A percentile compares a stretch with the other conserved stretches of the same genome.
Conservation (phyloP, 257 asterid genomes). For the Forsythia suspensa region DNA sequence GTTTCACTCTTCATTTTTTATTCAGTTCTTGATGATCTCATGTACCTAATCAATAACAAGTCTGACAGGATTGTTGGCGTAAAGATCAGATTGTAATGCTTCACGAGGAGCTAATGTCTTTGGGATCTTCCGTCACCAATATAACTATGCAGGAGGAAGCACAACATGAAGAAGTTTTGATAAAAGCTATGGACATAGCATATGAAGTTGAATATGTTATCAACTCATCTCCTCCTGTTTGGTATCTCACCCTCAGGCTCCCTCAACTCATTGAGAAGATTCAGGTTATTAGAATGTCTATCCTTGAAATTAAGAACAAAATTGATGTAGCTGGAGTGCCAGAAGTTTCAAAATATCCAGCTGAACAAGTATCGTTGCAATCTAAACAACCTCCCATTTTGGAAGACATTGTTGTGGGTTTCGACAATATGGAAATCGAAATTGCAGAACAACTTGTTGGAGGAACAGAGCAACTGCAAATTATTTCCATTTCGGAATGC, state of each 20-base stretch:
- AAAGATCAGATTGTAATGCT: neutral
- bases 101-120: neutral
- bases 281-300: neutral
- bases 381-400: neutral
- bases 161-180: neutral
- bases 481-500: conserved; percentile 29
- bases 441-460: neutral
- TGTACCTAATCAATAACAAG: neutral
- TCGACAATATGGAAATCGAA: neutral
- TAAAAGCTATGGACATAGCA: neutral
- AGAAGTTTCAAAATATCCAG: neutral
- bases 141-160: neutral
- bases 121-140: neutral
- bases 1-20: too few species aligned
- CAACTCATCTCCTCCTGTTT: neutral
- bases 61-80: neutral
- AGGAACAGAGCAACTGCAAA: neutral
- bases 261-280: neutral
- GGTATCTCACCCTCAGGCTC: neutral
- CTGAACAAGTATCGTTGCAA: neutral
- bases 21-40: neutral
- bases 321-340: neutral
- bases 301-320: neutral
- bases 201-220: neutral
- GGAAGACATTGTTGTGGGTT: conserved; percentile 1